A percentile compares a stretch with the other conserved stretches of the same genome.
Conservation (phyloP, 75 land plant species). For the Pseudotsuga menziesii region DNA sequence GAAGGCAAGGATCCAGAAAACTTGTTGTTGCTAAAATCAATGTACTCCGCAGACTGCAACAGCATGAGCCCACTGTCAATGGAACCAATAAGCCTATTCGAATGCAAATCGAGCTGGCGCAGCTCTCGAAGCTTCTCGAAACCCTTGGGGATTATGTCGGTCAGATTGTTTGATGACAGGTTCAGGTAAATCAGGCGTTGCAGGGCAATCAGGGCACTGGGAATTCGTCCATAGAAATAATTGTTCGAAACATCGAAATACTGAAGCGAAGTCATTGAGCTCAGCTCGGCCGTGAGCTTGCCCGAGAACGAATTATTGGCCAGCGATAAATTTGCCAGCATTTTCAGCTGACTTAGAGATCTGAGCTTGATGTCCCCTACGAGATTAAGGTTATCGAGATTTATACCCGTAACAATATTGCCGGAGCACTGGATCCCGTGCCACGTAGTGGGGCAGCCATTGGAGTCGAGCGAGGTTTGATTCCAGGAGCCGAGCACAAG, state of each 20-base stretch:
- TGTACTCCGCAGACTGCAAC: constrained; percentile 32
- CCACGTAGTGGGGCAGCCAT: constrained; percentile 33
- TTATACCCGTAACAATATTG: constrained; percentile 21
- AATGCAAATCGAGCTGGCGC: constrained; percentile 44
- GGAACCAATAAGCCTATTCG: constrained; percentile 36
- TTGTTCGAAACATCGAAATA: constrained; percentile 54
- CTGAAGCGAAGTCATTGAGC: constrained; percentile 30
- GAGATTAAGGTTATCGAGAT: constrained; percentile 30
- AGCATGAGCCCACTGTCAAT: constrained; percentile 16
- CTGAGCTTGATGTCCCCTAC: constrained; percentile 48
- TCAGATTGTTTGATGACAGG: constrained; percentile 42
- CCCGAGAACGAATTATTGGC: constrained; percentile 49
- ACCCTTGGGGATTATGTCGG: constrained; percentile 32
- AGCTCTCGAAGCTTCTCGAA: constrained; percentile 40
- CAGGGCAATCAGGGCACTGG: constrained; percentile 33
- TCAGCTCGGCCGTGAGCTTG: constrained; percentile 35
- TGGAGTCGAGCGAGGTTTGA: background rate
- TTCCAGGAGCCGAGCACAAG: constrained; percentile 34
- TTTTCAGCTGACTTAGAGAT: constrained; percentile 28
- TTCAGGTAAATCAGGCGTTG: constrained; percentile 37
- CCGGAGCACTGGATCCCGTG: constrained; percentile 43
- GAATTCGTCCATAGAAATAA: constrained; percentile 54
- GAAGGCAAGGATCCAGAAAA: constrained; percentile 49
- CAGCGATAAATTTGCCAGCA: constrained; percentile 35
- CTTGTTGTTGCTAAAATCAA: constrained; percentile 70